Base-by-base conservation (phyloP, 345 rosid species). In the Tarenaya hassleriana region DNA sequence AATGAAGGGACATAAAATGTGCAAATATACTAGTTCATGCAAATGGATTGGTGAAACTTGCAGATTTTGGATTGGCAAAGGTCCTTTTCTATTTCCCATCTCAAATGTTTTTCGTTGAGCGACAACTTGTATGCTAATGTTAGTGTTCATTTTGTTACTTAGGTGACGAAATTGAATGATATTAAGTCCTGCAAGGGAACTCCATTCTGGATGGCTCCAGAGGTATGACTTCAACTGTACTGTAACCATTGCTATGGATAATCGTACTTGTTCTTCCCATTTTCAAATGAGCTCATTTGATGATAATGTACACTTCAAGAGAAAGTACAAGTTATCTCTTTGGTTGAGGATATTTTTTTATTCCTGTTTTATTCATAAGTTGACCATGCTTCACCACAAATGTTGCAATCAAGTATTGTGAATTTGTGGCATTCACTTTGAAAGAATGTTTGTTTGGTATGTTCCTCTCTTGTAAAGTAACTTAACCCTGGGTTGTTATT, bases 201-300 rank as follows among this genome's bases (percentile, higher is more conserved):
- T 55, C 79, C 85, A 56, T 90, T 77, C 64, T 90, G 98, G 98
- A 90, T 84, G 98, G 98, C 98, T 41, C 98, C 98, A 17, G 96
- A 91, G 98, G 98, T 91, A n/a, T n/a, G n/a, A n/a, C n/a, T n/a
- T n/a, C n/a, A n/a, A n/a, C n/a, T n/a, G n/a, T n/a, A n/a, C n/a
- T n/a, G n/a, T n/a, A n/a, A n/a, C n/a, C n/a, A 58, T 34, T 47
- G 9, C 34, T 41, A 40, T 42, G 10, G 7, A 41, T n/a, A 27
- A 60, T 60, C 29, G 34, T 21, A 24, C 11, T 33, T 17, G 16
- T 27, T 19, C 15, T 1, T 53, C 24, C 1, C 7, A 40, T 31
- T n/a, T 51, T 45, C 20, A 32, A 19, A 37, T n/a, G n/a, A n/a
- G n/a, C n/a, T n/a, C n/a, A n/a, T n/a, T n/a, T n/a, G n/a, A n/a